Evolutionary conservation across 2,329 filamentous ascomycete genomes (phyloP).

Genomic region (Colletotrichum sublineola): DNA sequence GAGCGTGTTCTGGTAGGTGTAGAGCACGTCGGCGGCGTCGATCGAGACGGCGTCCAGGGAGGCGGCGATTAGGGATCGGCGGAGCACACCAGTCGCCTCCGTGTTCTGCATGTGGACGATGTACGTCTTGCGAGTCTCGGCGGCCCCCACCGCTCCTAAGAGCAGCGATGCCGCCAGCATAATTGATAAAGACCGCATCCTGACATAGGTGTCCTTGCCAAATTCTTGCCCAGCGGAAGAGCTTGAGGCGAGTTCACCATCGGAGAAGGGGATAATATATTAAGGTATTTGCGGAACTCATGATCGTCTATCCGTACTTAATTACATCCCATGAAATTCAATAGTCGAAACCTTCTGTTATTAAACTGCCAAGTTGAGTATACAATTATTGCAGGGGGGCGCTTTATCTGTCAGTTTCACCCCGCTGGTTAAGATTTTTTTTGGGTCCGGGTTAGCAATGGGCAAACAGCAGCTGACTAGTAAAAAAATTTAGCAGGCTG

Average conservation of each 20-base stretch:
- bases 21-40: slow-evolving; percentile 25
- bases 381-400: neutral
- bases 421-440: too few relatives aligned
- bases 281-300: neutral
- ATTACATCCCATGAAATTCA: neutral
- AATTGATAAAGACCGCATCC: slow-evolving; percentile 1
- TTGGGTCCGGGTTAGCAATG: too few relatives aligned
- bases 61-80: slow-evolving; percentile 1
- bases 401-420: neutral
- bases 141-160: neutral
- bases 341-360: neutral
- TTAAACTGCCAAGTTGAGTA: neutral
- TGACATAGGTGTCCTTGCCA: neutral
- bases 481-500: too few relatives aligned
- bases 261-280: neutral
- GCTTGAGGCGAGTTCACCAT: neutral
- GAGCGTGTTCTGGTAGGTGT: slow-evolving; percentile 31
- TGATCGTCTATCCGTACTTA: neutral
- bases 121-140: slow-evolving; percentile 12
- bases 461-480: too few relatives aligned
- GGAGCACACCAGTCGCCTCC: neutral
- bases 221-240: neutral
- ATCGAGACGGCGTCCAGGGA: slow-evolving; percentile 18
- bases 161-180: slow-evolving; percentile 4
- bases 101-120: slow-evolving; percentile 24